Conservation (phyloP, 2,329 filamentous ascomycete genomes). For the Cyphellophora attinorum region DNA sequence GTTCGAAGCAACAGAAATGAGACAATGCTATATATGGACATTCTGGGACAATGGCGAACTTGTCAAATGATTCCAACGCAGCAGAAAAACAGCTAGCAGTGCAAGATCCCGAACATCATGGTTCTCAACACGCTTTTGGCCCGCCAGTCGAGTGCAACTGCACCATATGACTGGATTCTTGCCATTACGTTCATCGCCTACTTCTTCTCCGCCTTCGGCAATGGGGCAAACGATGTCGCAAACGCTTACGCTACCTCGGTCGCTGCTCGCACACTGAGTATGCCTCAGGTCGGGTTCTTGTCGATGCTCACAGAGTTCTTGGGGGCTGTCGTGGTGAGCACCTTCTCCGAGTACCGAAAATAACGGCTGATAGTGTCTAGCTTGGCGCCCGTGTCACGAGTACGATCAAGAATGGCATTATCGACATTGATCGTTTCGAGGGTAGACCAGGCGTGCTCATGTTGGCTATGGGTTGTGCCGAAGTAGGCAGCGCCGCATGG, state of each 20-base stretch:
- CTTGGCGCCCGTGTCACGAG: conserved; percentile 37
- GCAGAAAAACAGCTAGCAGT: too few relatives aligned
- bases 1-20: too few relatives aligned
- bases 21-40: too few relatives aligned
- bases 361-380: too few relatives aligned
- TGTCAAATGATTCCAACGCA: too few relatives aligned
- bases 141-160: conserved; percentile 4
- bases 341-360: too few relatives aligned
- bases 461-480: conserved; percentile 29
- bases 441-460: conserved; percentile 26
- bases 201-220: conserved; percentile 26
- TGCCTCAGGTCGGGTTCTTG: conserved; percentile 42
- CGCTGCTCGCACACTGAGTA: conserved; percentile 41
- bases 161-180: conserved; percentile 30
- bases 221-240: conserved; percentile 42
- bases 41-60: too few relatives aligned
- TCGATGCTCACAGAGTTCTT: conserved; percentile 41
- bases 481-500: conserved; percentile 28
- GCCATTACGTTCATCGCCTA: conserved; percentile 30
- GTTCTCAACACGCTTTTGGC: not conserved
- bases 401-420: conserved; percentile 36
- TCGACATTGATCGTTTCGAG: conserved; percentile 28
- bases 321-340: conserved; percentile 24
- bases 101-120: conserved; percentile 18
- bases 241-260: conserved; percentile 46